These are phyloP conservation scores for Buddleja alternifolia DNA, from an alignment of 257 asterid genomes.

Conservation along the genomic window DNA sequence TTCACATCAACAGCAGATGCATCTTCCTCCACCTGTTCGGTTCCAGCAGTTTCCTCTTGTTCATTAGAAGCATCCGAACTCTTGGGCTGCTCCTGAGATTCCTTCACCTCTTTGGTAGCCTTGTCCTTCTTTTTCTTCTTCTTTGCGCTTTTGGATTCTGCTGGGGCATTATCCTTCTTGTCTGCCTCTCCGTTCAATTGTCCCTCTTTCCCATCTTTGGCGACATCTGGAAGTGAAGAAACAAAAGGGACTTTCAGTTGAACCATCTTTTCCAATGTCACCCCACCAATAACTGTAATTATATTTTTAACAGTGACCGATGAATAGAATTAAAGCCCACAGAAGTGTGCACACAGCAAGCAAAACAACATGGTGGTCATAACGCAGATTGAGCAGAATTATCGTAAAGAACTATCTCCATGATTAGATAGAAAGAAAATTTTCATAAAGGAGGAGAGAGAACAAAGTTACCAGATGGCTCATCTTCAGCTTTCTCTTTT, in stretches of 20 bases:
- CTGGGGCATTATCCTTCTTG: constrained; percentile 62
- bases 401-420: neutral
- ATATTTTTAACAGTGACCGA: neutral
- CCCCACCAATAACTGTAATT: neutral
- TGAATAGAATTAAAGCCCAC: neutral
- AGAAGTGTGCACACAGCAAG: neutral
- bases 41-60: constrained; percentile 44
- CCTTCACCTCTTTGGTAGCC: constrained; percentile 68
- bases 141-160: constrained; percentile 82
- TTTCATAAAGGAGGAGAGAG: constrained; percentile 12
- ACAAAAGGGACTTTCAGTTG: neutral
- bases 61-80: constrained; percentile 47
- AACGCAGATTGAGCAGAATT: neutral
- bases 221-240: constrained; percentile 38
- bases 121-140: constrained; percentile 94
- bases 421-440: neutral
- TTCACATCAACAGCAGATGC: constrained; percentile 60
- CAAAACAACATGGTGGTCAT: neutral
- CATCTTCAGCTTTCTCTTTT: constrained; percentile 57
- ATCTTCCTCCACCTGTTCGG: constrained; percentile 55
- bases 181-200: constrained; percentile 49
- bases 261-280: neutral
- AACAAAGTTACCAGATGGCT: constrained; percentile 55
- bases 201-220: constrained; percentile 53
- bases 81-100: constrained; percentile 54